Evolutionary conservation across 2,329 filamentous ascomycete species (phyloP).

Genomic region (Fusarium metavorans): DNA sequence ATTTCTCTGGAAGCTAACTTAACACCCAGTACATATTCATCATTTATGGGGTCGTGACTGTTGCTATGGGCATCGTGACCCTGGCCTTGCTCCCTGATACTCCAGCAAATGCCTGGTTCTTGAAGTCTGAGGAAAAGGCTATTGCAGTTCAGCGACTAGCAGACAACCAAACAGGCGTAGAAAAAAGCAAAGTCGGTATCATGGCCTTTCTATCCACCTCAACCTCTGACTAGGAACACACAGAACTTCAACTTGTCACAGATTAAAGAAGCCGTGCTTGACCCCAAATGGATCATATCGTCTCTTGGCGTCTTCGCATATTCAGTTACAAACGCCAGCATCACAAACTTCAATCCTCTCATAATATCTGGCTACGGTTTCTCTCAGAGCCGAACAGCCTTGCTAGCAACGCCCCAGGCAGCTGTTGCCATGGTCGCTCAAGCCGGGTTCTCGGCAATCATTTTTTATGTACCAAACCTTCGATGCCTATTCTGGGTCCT

Average conservation of each 20-base stretch:
- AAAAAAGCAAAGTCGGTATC: conserved; percentile 12
- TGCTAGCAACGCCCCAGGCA: conserved; percentile 50
- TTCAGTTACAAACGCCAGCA: conserved; percentile 75
- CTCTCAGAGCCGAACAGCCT: conserved; percentile 41
- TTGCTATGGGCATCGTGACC: conserved; percentile 1
- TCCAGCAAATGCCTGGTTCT: conserved; percentile 4
- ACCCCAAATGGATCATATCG: conserved; percentile 42
- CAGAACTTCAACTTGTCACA: conserved; percentile 35
- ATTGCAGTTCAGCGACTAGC: conserved; percentile 4
- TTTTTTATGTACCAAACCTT: conserved; percentile 45
- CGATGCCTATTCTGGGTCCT: conserved; percentile 48
- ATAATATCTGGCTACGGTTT: conserved; percentile 69
- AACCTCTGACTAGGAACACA: conserved; percentile 14
- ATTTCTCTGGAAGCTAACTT: not conserved
- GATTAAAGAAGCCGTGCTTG: conserved; percentile 34
- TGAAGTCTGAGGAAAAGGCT: not conserved
- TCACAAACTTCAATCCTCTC: conserved; percentile 71
- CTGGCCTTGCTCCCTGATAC: not conserved
- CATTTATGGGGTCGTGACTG: conserved; percentile 37
- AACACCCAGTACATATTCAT: conserved; percentile 30
- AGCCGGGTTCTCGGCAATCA: conserved; percentile 37
- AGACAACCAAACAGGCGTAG: conserved; percentile 7
- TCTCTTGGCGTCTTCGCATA: conserved; percentile 62
- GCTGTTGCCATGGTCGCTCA: conserved; percentile 48
- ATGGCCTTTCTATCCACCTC: conserved; percentile 8